Evolutionary conservation across 2,329 filamentous ascomycete genomes (phyloP), one percentile per base, ranked within the genome.

Genomic region (Curvularia hawaiiensis): DNA sequence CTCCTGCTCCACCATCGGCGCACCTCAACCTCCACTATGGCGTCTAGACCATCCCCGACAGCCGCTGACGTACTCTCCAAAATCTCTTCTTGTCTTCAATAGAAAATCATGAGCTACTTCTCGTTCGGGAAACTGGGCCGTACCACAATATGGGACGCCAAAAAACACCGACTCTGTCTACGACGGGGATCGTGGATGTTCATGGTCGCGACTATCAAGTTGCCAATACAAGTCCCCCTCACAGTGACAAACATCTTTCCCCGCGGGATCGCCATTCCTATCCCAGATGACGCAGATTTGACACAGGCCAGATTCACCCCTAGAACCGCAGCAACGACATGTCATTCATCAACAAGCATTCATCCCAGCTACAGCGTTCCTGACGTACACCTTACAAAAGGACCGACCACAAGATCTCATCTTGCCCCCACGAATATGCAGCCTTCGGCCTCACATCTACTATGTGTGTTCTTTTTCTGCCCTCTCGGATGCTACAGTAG

Each of bases 21-120:
- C 50, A 55, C 51, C 45, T 28, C 52, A 45, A 44, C 45, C 40
- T 59, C 45, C 41, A 52, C 52, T 41, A 55, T 55, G 47, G 54
- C 45, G 51, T 65, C 62, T 63, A 65, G 58, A 63, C 54, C 55
- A 39, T 58, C 45, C 53, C 50, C 41, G 30, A 53, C 52, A 60
- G 56, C 58, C 60, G 56, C 56, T 63, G 60, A 65, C 60, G 56
- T 62, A 52, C 41, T 46, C 54, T 56, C 40, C 11, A 12, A 43
- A 51, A 49, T 40, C 45, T 52, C 33, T 52, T 46, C 43, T 46
- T 40, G 4, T 18, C 46, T 41, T 45, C 50, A 35, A 39, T 26
- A 48, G 41, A 54, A 52, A 45, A 53, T 24, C 28, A 40, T 59
- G 35, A 60, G 50, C 59, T 50, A 43, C 30, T 22, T 24, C 39